These are phyloP conservation scores for Pleurotus citrinopileatus DNA, from an alignment of 768 basidiomycete species.

Conservation along the genomic window DNA sequence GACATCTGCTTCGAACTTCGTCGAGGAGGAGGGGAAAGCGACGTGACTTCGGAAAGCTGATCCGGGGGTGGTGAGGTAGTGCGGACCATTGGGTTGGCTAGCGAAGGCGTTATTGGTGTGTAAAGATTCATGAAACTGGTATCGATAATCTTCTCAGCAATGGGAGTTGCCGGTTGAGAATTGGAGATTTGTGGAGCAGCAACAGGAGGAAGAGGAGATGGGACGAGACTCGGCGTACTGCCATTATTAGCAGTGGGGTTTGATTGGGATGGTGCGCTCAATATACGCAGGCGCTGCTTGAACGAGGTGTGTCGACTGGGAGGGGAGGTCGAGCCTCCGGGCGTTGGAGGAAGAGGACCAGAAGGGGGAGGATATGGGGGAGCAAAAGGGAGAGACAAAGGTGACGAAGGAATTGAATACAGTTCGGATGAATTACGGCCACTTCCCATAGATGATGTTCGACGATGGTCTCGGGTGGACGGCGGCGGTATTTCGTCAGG, in stretches of 20 bases:
- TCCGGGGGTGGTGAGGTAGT: conserved; percentile 18
- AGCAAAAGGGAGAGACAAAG: conserved; percentile 26
- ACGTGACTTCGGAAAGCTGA: conserved; percentile 31
- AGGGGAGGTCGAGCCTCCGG: conserved; percentile 17
- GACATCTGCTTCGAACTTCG: conserved; percentile 51
- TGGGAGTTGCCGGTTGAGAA: conserved; percentile 33
- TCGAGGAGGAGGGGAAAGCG: conserved; percentile 65
- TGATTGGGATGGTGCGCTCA: conserved; percentile 53
- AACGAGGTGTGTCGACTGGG: conserved; percentile 41
- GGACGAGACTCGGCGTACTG: conserved; percentile 22
- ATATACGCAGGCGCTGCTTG: conserved; percentile 64
- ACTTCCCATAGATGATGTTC: conserved; percentile 25
- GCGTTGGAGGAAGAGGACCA: conserved; percentile 41
- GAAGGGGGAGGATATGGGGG: conserved; percentile 42
- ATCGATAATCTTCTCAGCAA: conserved; percentile 66
- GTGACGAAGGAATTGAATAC: conserved; percentile 44
- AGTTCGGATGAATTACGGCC: conserved; percentile 20
- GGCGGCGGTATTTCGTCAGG: conserved; percentile 50
- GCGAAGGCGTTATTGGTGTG: conserved; percentile 39
- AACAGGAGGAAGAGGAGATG: conserved; percentile 21
- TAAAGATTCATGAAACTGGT: conserved; percentile 60
- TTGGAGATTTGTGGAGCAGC: conserved; percentile 21
- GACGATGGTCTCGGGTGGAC: conserved; percentile 25
- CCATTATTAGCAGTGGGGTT: conserved; percentile 21
- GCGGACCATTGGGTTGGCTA: conserved; percentile 22